Conservation (phyloP, 139 green algal genomes). For the Trebouxia sp. region DNA sequence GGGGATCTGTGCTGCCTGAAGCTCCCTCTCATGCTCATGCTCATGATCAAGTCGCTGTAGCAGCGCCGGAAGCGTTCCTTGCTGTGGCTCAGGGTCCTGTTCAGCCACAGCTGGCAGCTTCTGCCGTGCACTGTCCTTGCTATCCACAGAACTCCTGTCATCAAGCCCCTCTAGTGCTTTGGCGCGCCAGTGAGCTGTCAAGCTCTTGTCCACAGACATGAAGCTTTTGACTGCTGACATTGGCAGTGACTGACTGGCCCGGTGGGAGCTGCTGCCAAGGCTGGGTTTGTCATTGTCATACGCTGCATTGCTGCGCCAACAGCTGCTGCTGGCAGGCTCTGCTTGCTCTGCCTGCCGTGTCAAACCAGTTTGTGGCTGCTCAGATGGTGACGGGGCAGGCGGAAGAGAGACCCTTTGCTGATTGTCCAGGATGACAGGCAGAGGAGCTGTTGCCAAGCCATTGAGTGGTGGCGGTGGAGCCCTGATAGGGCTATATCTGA, state of each 20-base stretch:
- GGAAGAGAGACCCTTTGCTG: too few relatives aligned
- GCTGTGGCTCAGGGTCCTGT: not conserved
- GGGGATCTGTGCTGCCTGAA: too few relatives aligned
- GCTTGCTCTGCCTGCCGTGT: too few relatives aligned
- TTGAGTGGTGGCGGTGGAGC: too few relatives aligned
- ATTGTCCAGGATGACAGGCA: too few relatives aligned
- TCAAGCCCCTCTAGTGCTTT: not conserved
- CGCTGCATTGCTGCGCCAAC: not conserved
- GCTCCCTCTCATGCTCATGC: too few relatives aligned
- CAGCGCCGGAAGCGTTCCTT: too few relatives aligned
- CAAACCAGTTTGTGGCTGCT: too few relatives aligned
- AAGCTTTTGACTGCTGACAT: not conserved
- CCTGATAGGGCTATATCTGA: too few relatives aligned
- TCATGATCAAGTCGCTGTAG: too few relatives aligned
- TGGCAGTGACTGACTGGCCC: slow-evolving; percentile 1
- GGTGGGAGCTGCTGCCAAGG: not conserved
- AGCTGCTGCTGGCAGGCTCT: not conserved
- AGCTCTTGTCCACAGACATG: not conserved
- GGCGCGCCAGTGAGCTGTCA: slow-evolving; percentile 4
- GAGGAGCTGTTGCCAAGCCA: too few relatives aligned
- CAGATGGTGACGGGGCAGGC: too few relatives aligned
- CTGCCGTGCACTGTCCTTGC: not conserved
- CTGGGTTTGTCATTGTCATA: not conserved
- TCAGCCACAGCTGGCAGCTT: not conserved
- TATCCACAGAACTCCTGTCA: not conserved